These are phyloP conservation scores for Phytophthora pistaciae DNA, from an alignment of 352 stramenopile genomes.

Conservation along the genomic window DNA sequence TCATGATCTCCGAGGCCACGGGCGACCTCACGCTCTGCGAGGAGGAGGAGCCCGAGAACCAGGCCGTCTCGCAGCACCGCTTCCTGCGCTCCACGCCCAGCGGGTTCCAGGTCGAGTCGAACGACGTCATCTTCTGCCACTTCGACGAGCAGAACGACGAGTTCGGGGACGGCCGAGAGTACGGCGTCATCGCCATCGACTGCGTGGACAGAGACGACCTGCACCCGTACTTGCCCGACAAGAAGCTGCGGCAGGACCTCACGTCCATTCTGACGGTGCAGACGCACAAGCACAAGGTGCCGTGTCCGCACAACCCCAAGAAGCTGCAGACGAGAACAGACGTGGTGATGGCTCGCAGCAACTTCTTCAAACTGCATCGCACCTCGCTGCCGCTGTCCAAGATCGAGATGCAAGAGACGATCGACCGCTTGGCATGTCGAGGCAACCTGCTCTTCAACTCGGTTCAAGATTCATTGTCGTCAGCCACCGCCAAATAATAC, in stretches of 20 bases:
- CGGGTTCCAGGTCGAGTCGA: slow-evolving; percentile 41
- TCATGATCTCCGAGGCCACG: slow-evolving; percentile 49
- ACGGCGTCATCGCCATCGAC: slow-evolving; percentile 38
- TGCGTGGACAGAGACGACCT: slow-evolving; percentile 47
- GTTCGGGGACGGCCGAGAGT: slow-evolving; percentile 28
- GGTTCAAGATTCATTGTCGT: slow-evolving; percentile 20
- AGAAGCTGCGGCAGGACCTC: slow-evolving; percentile 46
- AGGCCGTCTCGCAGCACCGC: slow-evolving; percentile 31
- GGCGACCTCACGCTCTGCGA: slow-evolving; percentile 42
- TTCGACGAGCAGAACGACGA: slow-evolving; percentile 38
- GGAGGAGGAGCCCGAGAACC: slow-evolving; percentile 23
- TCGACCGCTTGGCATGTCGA: slow-evolving; percentile 34
- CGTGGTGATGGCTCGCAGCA: slow-evolving; percentile 47
- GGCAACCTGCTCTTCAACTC: slow-evolving; percentile 37
- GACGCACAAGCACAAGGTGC: slow-evolving; percentile 26
- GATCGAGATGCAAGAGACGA: slow-evolving; percentile 36
- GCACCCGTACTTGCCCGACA: slow-evolving; percentile 33
- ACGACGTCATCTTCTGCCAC: slow-evolving; percentile 35
- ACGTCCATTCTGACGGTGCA: slow-evolving; percentile 36
- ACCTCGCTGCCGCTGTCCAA: slow-evolving; percentile 34
- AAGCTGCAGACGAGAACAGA: slow-evolving; percentile 28
- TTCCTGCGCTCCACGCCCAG: slow-evolving; percentile 37
- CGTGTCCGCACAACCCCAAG: slow-evolving; percentile 13
- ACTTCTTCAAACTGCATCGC: slow-evolving; percentile 45
- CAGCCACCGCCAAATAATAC: neutral